Conservation (phyloP, 2,329 filamentous ascomycete species). For the Colletotrichum sp. region DNA sequence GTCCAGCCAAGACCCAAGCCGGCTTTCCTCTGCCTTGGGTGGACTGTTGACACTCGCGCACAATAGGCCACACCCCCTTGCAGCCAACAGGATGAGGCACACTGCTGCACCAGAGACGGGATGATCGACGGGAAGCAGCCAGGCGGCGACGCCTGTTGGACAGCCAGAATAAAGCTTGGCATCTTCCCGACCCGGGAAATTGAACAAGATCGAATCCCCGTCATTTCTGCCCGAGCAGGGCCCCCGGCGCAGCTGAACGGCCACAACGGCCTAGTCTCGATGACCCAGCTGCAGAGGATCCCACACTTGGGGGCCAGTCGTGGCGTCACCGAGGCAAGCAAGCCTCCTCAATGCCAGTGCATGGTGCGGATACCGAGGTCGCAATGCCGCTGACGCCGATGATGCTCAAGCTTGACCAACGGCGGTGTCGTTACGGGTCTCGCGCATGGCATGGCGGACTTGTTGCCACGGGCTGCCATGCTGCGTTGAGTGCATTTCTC, state of each 20-base stretch:
- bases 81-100: conserved; percentile 12
- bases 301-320: not conserved
- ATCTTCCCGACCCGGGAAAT: conserved; percentile 11
- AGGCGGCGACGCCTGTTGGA: conserved; percentile 17
- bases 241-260: not conserved
- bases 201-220: conserved; percentile 13
- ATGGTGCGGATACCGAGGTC: not conserved
- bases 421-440: not conserved
- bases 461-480: not conserved
- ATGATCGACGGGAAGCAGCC: conserved; percentile 21
- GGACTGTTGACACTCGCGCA: not conserved
- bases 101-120: conserved; percentile 12
- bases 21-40: conserved; percentile 2
- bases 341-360: not conserved
- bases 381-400: not conserved
- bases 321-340: conserved; percentile 1
- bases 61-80: conserved; percentile 8
- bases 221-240: conserved; percentile 6
- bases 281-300: not conserved
- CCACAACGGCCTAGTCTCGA: not conserved
- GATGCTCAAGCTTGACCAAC: not conserved
- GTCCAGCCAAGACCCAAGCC: not conserved
- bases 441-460: not conserved
- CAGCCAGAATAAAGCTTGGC: conserved; percentile 17
- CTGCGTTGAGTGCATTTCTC: not conserved